phyloP scores from a whole-genome alignment of 495 filamentous ascomycete species.

The Neurospora africana region DNA sequence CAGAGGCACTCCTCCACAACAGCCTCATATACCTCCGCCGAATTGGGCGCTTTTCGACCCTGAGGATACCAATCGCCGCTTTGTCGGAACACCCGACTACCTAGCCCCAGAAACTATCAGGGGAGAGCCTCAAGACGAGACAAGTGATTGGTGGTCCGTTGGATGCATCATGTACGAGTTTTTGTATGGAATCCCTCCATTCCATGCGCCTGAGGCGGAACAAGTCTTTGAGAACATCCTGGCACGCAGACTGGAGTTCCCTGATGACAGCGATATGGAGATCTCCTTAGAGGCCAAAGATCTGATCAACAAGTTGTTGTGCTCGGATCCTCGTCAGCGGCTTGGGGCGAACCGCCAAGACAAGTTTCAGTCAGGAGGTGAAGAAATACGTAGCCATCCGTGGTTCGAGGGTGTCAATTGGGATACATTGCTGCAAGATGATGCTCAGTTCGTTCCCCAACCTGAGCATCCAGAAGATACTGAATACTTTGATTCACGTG shows the following conservation, averaged over 20 bases:
- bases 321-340: conserved; percentile 64
- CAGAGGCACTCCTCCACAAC: conserved; percentile 51
- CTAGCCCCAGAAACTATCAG: conserved; percentile 94
- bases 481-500: conserved; percentile 91
- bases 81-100: conserved; percentile 96
- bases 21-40: conserved; percentile 73
- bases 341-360: conserved; percentile 77
- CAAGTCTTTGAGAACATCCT: conserved; percentile 96
- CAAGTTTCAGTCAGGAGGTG: conserved; percentile 68
- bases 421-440: conserved; percentile 81
- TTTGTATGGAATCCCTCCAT: conserved; percentile 82
- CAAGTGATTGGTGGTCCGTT: conserved; percentile 98
- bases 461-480: conserved; percentile 93
- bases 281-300: conserved; percentile 82
- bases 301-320: conserved; percentile 83
- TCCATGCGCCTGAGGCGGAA: conserved; percentile 83
- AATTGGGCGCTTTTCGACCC: conserved; percentile 95
- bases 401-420: conserved; percentile 88
- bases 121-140: conserved; percentile 89
- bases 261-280: conserved; percentile 53
- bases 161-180: conserved; percentile 98
- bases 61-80: conserved; percentile 82
- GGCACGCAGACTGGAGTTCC: conserved; percentile 80
- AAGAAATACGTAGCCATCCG: conserved; percentile 76
- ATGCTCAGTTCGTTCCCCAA: conserved; percentile 89